Evolutionary conservation across 192 early-diverging fungal genomes (phyloP).

Genomic region (Kappamyces sp.): DNA sequence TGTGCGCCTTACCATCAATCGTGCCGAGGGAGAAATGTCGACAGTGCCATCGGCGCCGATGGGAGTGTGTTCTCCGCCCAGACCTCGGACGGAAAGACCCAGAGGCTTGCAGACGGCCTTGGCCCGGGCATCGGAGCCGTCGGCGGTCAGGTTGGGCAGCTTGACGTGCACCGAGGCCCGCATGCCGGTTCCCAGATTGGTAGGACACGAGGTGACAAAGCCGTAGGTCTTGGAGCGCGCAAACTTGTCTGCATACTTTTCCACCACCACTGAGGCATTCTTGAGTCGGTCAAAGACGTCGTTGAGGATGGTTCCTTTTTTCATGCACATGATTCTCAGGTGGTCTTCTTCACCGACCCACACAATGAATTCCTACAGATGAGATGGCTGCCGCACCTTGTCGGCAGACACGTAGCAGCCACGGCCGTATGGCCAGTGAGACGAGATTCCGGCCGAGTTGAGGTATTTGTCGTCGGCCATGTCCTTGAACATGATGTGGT

Average conservation of each 20-base stretch:
- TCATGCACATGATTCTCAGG: slow-evolving; percentile 13
- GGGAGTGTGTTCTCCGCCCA: slow-evolving; percentile 14
- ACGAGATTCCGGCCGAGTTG: slow-evolving; percentile 12
- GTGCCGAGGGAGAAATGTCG: slow-evolving; percentile 13
- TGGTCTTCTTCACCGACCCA: slow-evolving; percentile 16
- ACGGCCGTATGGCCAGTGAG: slow-evolving; percentile 14
- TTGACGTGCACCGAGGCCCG: slow-evolving; percentile 9
- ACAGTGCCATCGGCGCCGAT: slow-evolving; percentile 16
- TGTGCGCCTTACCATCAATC: background rate
- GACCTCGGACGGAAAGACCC: slow-evolving; percentile 10
- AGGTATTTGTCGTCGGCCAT: slow-evolving; percentile 12
- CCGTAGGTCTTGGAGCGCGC: slow-evolving; percentile 12
- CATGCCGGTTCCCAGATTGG: slow-evolving; percentile 12
- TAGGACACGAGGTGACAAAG: slow-evolving; percentile 8
- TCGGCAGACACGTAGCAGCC: slow-evolving; percentile 10
- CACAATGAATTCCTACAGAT: slow-evolving; percentile 4
- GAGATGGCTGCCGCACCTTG: background rate
- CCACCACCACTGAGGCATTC: slow-evolving; percentile 13
- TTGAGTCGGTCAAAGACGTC: slow-evolving; percentile 12
- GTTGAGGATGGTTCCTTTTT: slow-evolving; percentile 5
- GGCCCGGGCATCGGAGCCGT: slow-evolving; percentile 6
- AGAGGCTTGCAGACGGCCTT: slow-evolving; percentile 11
- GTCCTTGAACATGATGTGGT: slow-evolving; percentile 16
- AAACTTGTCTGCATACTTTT: slow-evolving; percentile 17
- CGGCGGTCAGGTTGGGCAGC: slow-evolving; percentile 10